These are phyloP conservation scores for Pleurotus platypus DNA, from an alignment of 768 basidiomycete genomes.

Conservation along the genomic window DNA sequence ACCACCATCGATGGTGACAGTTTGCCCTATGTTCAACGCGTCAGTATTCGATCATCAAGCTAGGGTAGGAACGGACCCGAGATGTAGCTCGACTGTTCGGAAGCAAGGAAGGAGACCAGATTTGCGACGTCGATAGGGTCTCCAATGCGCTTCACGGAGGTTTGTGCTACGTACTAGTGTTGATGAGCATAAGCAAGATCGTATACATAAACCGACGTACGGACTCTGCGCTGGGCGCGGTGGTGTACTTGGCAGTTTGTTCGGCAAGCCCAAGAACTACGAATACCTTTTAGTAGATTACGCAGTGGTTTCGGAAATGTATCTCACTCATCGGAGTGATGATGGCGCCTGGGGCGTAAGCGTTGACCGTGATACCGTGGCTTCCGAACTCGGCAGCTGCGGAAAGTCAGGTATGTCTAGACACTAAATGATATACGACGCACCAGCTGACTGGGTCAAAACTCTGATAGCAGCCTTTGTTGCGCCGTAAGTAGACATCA, in stretches of 20 bases:
- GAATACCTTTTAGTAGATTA: neutral
- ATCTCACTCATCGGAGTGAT: conserved; percentile 21
- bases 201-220: neutral
- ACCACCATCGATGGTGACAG: conserved; percentile 5
- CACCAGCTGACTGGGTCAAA: conserved; percentile 9
- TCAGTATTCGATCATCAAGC: neutral
- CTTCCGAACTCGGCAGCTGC: conserved; percentile 20
- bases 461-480: conserved; percentile 11
- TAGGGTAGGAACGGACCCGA: conserved; percentile 23
- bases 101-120: conserved; percentile 32
- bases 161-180: conserved; percentile 5
- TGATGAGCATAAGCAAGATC: neutral
- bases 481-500: conserved; percentile 9
- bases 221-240: neutral
- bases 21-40: neutral
- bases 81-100: conserved; percentile 27
- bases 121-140: conserved; percentile 27
- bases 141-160: conserved; percentile 12
- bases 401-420: neutral
- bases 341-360: conserved; percentile 26
- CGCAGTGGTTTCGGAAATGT: neutral
- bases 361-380: conserved; percentile 29
- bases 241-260: neutral
- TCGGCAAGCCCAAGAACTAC: conserved; percentile 1
- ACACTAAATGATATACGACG: neutral